These are phyloP conservation scores for Trypanosoma grayi DNA, from an alignment of 208 protist genomes.

Conservation along the genomic window DNA sequence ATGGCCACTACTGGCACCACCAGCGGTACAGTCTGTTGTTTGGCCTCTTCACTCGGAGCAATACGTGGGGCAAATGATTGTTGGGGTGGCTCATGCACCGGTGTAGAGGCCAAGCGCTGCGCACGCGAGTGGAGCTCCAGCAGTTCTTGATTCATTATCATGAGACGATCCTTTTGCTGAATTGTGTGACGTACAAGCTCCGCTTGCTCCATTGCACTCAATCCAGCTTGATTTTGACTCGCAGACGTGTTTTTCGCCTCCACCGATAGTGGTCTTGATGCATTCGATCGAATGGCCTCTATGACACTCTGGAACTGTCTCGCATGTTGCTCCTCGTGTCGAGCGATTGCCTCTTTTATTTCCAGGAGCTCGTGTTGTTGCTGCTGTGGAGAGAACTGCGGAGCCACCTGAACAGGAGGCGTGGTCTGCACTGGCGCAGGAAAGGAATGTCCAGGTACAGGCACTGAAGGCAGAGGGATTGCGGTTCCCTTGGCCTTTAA, in stretches of 20 bases:
- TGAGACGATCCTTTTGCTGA: slow-evolving; percentile 67
- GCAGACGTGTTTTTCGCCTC: neutral
- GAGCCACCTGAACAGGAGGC: neutral
- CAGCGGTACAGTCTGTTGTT: neutral
- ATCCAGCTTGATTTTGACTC: neutral
- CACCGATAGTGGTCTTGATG: slow-evolving; percentile 10
- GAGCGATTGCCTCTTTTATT: slow-evolving; percentile 36
- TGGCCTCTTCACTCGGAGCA: neutral
- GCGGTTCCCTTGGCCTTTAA: slow-evolving; percentile 24
- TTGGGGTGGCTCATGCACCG: neutral
- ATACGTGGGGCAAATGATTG: neutral
- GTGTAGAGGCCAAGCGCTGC: slow-evolving; percentile 21
- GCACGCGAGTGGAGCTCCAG: slow-evolving; percentile 59
- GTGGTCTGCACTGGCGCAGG: neutral
- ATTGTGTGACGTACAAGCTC: slow-evolving; percentile 59
- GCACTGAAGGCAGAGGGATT: neutral
- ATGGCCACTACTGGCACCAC: neutral
- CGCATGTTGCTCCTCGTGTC: slow-evolving; percentile 47
- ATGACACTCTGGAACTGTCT: slow-evolving; percentile 44
- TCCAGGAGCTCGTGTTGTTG: slow-evolving; percentile 53
- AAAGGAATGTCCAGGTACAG: neutral
- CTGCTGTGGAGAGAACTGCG: slow-evolving; percentile 21
- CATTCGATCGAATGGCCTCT: slow-evolving; percentile 25
- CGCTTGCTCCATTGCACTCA: slow-evolving; percentile 59
- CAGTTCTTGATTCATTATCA: slow-evolving; percentile 65